Evolutionary conservation across 2,329 filamentous ascomycete species (phyloP).

Genomic region (Fusarium sororula): DNA sequence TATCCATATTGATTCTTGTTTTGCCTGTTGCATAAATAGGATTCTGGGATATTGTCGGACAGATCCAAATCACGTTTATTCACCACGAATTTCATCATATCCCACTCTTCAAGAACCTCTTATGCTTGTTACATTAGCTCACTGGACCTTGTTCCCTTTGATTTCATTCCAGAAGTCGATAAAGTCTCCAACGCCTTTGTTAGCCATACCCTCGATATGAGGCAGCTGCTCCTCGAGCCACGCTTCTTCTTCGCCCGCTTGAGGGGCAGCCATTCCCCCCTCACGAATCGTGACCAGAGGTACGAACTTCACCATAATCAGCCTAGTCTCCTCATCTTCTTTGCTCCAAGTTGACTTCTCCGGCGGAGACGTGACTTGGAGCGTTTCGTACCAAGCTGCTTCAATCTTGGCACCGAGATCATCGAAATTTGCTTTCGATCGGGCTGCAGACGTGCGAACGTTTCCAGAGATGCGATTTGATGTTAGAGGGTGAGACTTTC

Average conservation of each 20-base stretch:
- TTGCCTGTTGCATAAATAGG: too few species aligned
- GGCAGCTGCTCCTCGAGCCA: conserved; percentile 27
- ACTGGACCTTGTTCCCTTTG: background rate
- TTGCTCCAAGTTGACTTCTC: background rate
- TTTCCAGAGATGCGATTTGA: conserved; percentile 28
- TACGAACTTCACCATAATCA: conserved; percentile 24
- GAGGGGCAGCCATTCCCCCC: conserved; percentile 29
- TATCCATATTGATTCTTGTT: too few species aligned
- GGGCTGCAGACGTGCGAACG: conserved; percentile 19
- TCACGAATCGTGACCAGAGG: conserved; percentile 31
- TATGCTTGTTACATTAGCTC: background rate
- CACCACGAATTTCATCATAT: too few species aligned
- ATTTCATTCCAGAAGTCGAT: background rate
- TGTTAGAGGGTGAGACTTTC: background rate
- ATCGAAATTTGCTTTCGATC: conserved; percentile 23
- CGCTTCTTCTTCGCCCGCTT: conserved; percentile 23
- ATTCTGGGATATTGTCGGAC: too few species aligned
- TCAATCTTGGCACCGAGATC: conserved; percentile 20
- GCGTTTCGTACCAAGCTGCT: conserved; percentile 6
- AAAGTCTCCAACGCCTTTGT: conserved; percentile 17
- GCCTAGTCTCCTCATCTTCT: conserved; percentile 2
- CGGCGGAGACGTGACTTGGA: background rate
- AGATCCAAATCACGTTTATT: too few species aligned
- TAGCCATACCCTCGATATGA: conserved; percentile 19
- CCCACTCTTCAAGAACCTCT: too few species aligned